Conservation (phyloP, 2,329 filamentous ascomycete genomes). For the Parafenestella ontariensis region DNA sequence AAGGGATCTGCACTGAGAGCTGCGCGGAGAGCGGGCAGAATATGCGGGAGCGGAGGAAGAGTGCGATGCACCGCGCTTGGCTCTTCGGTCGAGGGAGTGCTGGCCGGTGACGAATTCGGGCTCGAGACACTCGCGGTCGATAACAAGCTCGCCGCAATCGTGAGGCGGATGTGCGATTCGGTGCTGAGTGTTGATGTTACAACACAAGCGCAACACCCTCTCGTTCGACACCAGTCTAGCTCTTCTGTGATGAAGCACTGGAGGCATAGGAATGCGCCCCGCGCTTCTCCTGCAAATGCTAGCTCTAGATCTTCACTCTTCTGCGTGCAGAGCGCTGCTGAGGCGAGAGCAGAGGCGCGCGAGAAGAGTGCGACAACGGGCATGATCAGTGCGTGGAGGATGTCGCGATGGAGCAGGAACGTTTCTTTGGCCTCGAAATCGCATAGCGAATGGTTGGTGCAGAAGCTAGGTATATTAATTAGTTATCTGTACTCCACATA, state of each 20-base stretch:
- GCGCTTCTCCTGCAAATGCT: constrained; percentile 63
- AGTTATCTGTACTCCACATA: not conserved
- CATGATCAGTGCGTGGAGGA: constrained; percentile 65
- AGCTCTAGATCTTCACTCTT: constrained; percentile 62
- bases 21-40: constrained; percentile 52
- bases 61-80: constrained; percentile 8
- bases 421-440: constrained; percentile 43
- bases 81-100: constrained; percentile 8
- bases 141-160: constrained; percentile 57
- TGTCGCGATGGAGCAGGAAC: constrained; percentile 63
- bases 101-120: constrained; percentile 1
- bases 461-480: constrained; percentile 49
- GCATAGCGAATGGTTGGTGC: constrained; percentile 48
- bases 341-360: constrained; percentile 61
- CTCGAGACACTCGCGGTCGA: constrained; percentile 18
- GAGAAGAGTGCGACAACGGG: constrained; percentile 65
- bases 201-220: constrained; percentile 62
- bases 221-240: constrained; percentile 64
- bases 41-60: constrained; percentile 45
- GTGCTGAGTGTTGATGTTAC: constrained; percentile 54
- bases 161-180: constrained; percentile 56
- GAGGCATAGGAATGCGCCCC: constrained; percentile 65
- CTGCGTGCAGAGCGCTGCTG: constrained; percentile 56
- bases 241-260: constrained; percentile 65
- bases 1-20: constrained; percentile 53